Evolutionary conservation across 2,329 filamentous ascomycete species (phyloP).

Genomic region (Ceratocystis smalleyi): DNA sequence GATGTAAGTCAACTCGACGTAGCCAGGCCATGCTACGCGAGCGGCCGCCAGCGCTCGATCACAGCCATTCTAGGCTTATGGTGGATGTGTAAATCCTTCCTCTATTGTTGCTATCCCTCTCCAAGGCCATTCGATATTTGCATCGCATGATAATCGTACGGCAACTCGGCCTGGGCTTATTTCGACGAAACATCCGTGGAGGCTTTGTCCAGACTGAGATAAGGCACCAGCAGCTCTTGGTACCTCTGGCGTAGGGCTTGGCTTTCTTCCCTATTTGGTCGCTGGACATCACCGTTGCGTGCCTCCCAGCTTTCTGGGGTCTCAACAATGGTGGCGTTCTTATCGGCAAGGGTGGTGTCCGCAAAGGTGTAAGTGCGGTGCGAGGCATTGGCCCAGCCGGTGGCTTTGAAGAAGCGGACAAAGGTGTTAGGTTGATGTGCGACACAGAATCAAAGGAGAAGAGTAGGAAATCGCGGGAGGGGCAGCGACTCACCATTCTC

Average conservation of each 20-base stretch:
- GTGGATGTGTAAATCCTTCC: background rate
- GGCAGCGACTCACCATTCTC: constrained; percentile 25
- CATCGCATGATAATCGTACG: background rate
- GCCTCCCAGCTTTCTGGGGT: constrained; percentile 33
- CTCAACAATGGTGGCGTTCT: constrained; percentile 33
- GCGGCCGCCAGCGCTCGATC: background rate
- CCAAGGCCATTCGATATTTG: background rate
- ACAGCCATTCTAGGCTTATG: background rate
- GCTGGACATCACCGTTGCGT: constrained; percentile 28
- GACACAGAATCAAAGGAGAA: background rate
- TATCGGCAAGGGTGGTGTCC: constrained; percentile 35
- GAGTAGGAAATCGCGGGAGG: too few relatives aligned
- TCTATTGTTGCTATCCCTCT: background rate
- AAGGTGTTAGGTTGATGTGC: background rate
- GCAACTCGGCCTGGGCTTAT: background rate
- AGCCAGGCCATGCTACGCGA: background rate
- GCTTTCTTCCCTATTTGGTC: constrained; percentile 33
- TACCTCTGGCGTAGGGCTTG: constrained; percentile 29
- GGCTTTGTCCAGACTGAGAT: constrained; percentile 24
- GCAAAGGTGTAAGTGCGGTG: constrained; percentile 52
- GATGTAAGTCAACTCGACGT: too few relatives aligned
- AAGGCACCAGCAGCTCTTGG: constrained; percentile 24
- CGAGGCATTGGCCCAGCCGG: constrained; percentile 61
- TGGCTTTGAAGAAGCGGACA: constrained; percentile 32
- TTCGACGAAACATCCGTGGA: background rate